Evolutionary conservation across 2,329 filamentous ascomycete species (phyloP).

Genomic region (Saccharata proteae): DNA sequence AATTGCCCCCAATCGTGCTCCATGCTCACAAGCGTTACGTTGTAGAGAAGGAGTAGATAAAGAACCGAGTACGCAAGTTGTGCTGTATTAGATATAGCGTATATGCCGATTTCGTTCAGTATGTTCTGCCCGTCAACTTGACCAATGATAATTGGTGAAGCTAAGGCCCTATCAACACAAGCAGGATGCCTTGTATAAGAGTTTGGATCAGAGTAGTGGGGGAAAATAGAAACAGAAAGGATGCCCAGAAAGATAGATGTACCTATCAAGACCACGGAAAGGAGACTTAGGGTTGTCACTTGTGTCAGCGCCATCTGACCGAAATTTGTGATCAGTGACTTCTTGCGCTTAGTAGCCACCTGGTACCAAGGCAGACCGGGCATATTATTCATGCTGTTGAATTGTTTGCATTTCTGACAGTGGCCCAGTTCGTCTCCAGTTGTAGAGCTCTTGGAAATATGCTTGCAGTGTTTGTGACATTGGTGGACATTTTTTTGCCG

Average conservation of each 20-base stretch:
- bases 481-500: conserved; percentile 14
- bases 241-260: conserved; percentile 14
- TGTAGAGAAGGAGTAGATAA: conserved; percentile 21
- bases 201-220: too few relatives aligned
- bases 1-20: conserved; percentile 20
- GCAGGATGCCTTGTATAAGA: too few relatives aligned
- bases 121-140: too few relatives aligned
- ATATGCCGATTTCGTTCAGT: conserved; percentile 15
- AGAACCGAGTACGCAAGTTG: conserved; percentile 20
- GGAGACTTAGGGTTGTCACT: conserved; percentile 12
- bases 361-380: conserved; percentile 16
- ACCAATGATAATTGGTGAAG: too few relatives aligned
- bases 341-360: conserved; percentile 21
- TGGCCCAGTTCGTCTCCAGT: conserved; percentile 19
- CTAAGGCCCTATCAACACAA: too few relatives aligned
- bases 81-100: conserved; percentile 17
- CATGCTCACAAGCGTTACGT: conserved; percentile 17
- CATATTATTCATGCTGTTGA: conserved; percentile 14
- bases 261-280: conserved; percentile 12
- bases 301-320: conserved; percentile 20
- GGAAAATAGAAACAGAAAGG: conserved; percentile 8
- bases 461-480: conserved; percentile 22
- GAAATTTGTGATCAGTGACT: conserved; percentile 17
- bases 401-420: conserved; percentile 21
- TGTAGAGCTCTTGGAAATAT: conserved; percentile 11